A percentile compares a stretch with the other conserved stretches of the same genome.
phyloP scores from a whole-genome alignment of 495 filamentous ascomycete genomes.

The Podospora anserina region DNA sequence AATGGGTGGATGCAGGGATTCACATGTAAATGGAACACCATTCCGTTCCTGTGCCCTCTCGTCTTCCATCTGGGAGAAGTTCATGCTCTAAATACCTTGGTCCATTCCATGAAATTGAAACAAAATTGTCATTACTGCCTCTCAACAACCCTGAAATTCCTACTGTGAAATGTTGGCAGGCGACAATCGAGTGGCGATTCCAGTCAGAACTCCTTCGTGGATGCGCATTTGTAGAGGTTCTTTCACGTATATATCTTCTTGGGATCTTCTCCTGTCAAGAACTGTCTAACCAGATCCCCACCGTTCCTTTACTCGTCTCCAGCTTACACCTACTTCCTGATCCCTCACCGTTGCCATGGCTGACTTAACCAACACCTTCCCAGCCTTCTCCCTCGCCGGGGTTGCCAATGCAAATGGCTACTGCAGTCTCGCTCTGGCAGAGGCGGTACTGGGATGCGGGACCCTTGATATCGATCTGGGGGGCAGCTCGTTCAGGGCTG shows the following conservation, averaged over 20 bases:
- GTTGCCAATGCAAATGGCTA: background rate
- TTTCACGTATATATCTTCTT: background rate
- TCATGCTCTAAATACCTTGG: background rate
- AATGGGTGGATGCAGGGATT: background rate
- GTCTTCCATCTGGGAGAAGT: background rate
- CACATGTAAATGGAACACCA: background rate
- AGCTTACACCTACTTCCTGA: background rate
- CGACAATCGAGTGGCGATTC: background rate
- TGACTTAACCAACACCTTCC: background rate
- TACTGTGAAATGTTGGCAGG: background rate
- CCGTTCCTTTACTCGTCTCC: background rate
- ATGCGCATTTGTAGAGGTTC: background rate
- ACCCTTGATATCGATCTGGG: background rate
- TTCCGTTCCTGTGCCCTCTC: background rate
- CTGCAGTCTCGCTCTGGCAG: background rate
- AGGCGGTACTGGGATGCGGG: background rate
- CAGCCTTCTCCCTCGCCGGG: background rate
- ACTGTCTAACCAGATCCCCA: background rate
- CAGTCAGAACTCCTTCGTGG: background rate
- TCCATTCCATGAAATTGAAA: background rate
- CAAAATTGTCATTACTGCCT: background rate
- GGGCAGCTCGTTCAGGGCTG: background rate
- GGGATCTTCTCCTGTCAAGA: background rate
- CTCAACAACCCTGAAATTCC: background rate
- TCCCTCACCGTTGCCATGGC: background rate